Conservation (phyloP, 495 filamentous ascomycete species). For the Stereocaulon alpinum region DNA sequence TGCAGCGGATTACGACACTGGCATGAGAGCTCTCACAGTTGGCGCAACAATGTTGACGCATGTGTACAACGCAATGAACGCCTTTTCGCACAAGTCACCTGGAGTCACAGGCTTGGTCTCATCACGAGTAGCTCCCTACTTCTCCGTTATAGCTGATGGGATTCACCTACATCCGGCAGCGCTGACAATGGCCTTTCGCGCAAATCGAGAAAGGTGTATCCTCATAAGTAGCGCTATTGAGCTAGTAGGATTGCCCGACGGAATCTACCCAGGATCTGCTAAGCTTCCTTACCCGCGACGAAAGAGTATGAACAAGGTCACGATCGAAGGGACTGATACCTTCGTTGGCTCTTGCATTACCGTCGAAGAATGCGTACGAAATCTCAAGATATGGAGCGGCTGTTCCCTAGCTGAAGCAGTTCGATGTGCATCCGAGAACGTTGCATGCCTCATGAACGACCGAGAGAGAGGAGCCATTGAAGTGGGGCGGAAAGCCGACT, state of each 20-base stretch:
- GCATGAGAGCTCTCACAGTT: constrained; percentile 49
- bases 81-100: constrained; percentile 74
- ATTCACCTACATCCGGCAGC: constrained; percentile 53
- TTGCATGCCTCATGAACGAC: constrained; percentile 35
- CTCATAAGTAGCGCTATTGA: constrained; percentile 55
- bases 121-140: constrained; percentile 39
- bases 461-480: constrained; percentile 32
- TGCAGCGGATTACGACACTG: constrained; percentile 67
- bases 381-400: constrained; percentile 35
- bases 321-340: constrained; percentile 35
- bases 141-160: constrained; percentile 52
- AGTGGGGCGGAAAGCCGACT: constrained; percentile 36
- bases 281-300: constrained; percentile 34
- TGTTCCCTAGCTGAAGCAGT: constrained; percentile 36
- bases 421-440: constrained; percentile 38
- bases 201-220: constrained; percentile 44
- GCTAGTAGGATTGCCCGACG: constrained; percentile 60
- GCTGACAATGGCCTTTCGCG: constrained; percentile 48
- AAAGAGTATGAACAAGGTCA: constrained; percentile 32
- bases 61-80: constrained; percentile 83
- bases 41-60: constrained; percentile 82
- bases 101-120: constrained; percentile 68
- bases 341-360: constrained; percentile 35
- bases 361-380: constrained; percentile 35
- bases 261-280: constrained; percentile 47